Conservation (phyloP, 2,329 filamentous ascomycete genomes). For the Fusarium globosum region DNA sequence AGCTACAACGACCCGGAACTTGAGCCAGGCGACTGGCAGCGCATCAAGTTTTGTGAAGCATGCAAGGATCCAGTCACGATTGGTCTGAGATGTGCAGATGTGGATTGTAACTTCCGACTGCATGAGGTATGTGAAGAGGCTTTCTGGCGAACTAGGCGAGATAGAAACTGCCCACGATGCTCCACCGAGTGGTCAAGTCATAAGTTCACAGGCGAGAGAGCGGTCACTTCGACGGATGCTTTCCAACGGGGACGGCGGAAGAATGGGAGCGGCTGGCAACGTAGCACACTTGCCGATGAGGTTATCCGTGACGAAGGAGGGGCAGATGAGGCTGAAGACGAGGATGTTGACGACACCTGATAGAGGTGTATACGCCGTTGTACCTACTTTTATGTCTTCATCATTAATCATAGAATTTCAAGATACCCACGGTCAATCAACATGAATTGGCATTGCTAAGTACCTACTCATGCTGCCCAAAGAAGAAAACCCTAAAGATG, state of each 20-base stretch:
- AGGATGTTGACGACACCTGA: slow-evolving; percentile 32
- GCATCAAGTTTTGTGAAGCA: slow-evolving; percentile 87
- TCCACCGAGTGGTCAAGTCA: slow-evolving; percentile 60
- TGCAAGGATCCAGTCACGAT: slow-evolving; percentile 91
- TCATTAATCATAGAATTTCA: slow-evolving; percentile 8
- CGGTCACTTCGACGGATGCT: slow-evolving; percentile 64
- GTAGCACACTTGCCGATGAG: slow-evolving; percentile 51
- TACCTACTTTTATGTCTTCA: neutral
- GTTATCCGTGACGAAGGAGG: slow-evolving; percentile 47
- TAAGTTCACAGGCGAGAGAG: slow-evolving; percentile 66
- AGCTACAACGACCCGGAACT: slow-evolving; percentile 84
- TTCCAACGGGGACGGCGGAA: slow-evolving; percentile 58
- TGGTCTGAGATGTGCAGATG: slow-evolving; percentile 79
- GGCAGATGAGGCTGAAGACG: slow-evolving; percentile 42
- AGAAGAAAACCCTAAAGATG: neutral
- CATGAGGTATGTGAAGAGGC: slow-evolving; percentile 81
- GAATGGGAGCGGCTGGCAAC: slow-evolving; percentile 45
- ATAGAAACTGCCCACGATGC: slow-evolving; percentile 73
- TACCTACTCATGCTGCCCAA: neutral
- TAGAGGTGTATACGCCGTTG: neutral
- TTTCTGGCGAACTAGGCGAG: slow-evolving; percentile 75
- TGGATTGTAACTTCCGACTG: slow-evolving; percentile 75
- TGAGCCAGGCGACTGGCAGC: slow-evolving; percentile 71
- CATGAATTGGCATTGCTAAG: slow-evolving; percentile 10
- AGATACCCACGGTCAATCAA: slow-evolving; percentile 40